Evolutionary conservation across 202 grass and related monocot species (phyloP).

Genomic region (Setaria italica): DNA sequence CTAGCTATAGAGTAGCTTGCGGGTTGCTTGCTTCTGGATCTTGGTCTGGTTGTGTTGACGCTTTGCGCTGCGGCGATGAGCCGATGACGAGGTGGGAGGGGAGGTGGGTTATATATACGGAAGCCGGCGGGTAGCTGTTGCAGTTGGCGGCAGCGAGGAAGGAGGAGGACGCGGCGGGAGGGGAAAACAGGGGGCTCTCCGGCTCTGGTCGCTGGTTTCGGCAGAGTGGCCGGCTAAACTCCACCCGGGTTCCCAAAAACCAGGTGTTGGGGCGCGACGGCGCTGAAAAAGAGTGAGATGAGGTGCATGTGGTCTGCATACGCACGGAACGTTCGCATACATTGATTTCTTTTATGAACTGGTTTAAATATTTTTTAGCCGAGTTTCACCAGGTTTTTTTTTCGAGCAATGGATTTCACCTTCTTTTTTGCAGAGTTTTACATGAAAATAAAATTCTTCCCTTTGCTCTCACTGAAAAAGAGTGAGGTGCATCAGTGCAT

Average conservation of each 20-base stretch:
- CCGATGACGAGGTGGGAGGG: neutral
- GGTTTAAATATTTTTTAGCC: neutral
- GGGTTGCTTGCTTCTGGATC: slow-evolving; percentile 28
- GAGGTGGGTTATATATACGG: neutral
- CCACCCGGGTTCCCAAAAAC: slow-evolving; percentile 42
- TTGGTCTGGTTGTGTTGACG: neutral
- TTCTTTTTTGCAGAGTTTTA: too few species aligned
- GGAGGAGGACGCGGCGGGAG: neutral
- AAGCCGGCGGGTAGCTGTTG: slow-evolving; percentile 6
- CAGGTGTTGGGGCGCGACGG: neutral
- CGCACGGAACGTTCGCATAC: neutral
- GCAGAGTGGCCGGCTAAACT: neutral
- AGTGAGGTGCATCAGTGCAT: too few species aligned
- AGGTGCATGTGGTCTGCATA: slow-evolving; percentile 7
- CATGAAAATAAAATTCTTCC: too few species aligned
- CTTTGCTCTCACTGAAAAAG: too few species aligned
- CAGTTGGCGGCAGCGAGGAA: neutral
- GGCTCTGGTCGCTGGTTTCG: slow-evolving; percentile 37
- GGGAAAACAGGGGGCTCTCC: slow-evolving; percentile 53
- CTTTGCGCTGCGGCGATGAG: neutral
- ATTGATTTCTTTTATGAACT: neutral
- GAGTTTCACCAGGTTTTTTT: neutral
- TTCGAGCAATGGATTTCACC: neutral
- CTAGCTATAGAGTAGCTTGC: neutral
- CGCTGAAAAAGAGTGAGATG: neutral